These are phyloP conservation scores for Trichoderma sp. DNA, from an alignment of 2,329 filamentous ascomycete species.

Conservation along the genomic window DNA sequence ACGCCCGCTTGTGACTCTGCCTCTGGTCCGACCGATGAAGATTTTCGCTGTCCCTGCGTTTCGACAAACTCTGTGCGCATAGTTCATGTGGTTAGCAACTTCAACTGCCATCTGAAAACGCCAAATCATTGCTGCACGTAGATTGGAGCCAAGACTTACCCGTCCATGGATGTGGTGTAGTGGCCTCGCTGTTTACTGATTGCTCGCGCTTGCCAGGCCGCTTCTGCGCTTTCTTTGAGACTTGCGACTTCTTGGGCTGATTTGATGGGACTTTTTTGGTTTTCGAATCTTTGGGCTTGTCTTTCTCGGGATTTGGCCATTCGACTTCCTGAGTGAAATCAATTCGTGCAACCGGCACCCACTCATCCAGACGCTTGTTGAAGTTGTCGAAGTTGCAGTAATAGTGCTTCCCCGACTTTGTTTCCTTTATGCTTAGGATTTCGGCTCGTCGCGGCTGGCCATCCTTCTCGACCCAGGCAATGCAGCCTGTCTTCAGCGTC, in stretches of 20 bases:
- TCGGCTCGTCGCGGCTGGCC: slow-evolving; percentile 87
- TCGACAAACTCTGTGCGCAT: slow-evolving; percentile 45
- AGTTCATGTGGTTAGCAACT: slow-evolving; percentile 1
- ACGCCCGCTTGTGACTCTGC: slow-evolving; percentile 44
- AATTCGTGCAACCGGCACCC: slow-evolving; percentile 79
- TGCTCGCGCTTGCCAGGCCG: slow-evolving; percentile 54
- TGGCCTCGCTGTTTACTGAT: slow-evolving; percentile 51
- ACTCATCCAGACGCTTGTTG: slow-evolving; percentile 84
- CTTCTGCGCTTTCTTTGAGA: slow-evolving; percentile 59
- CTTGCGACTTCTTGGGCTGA: slow-evolving; percentile 55
- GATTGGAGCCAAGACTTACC: slow-evolving; percentile 27
- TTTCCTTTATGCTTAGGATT: slow-evolving; percentile 89
- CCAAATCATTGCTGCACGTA: background rate
- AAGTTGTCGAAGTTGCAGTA: slow-evolving; percentile 99
- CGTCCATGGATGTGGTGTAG: slow-evolving; percentile 53
- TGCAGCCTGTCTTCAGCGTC: slow-evolving; percentile 64
- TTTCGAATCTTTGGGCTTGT: slow-evolving; percentile 71
- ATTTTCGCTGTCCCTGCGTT: slow-evolving; percentile 44
- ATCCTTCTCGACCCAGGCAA: slow-evolving; percentile 64
- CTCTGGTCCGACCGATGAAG: slow-evolving; percentile 41
- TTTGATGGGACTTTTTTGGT: slow-evolving; percentile 64
- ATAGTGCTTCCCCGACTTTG: slow-evolving; percentile 82
- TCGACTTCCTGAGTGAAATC: slow-evolving; percentile 90
- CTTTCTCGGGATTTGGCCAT: slow-evolving; percentile 90
- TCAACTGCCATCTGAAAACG: background rate